A percentile compares a stretch with the other conserved stretches of the same genome.
Evolutionary conservation across 257 asterid genomes (phyloP).

Genomic region (Nemophila menziesii): DNA sequence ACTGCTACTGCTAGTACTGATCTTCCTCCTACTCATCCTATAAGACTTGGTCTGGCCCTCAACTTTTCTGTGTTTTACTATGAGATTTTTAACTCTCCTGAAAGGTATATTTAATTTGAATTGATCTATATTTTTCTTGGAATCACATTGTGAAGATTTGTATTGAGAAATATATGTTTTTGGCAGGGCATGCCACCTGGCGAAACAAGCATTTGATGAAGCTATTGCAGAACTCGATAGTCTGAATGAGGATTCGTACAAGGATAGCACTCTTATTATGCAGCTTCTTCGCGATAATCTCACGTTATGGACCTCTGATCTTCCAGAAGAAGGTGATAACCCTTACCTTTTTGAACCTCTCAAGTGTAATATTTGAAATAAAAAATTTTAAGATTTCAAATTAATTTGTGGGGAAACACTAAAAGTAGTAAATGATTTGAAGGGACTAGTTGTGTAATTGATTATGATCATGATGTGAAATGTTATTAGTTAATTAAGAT

Average conservation of each 20-base stretch:
- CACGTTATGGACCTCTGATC: conserved; percentile 63
- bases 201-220: conserved; percentile 27
- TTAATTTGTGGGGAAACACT: too few relatives aligned
- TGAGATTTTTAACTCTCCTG: conserved; percentile 71
- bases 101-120: conserved; percentile 25
- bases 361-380: background rate
- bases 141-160: background rate
- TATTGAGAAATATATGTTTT: conserved; percentile 6
- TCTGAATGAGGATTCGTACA: conserved; percentile 60
- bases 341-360: background rate
- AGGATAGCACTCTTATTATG: conserved; percentile 75
- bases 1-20: conserved; percentile 48
- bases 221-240: conserved; percentile 72
- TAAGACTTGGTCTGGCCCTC: conserved; percentile 60
- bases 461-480: too few relatives aligned
- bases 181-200: conserved; percentile 50
- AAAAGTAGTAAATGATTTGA: too few relatives aligned
- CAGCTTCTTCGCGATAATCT: conserved; percentile 72
- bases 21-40: conserved; percentile 71
- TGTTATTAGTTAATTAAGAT: background rate
- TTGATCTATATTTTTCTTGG: background rate
- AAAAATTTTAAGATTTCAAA: background rate
- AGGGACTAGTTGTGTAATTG: too few relatives aligned
- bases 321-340: conserved; percentile 64
- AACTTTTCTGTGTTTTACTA: conserved; percentile 72